Conservation (phyloP, 331 rosid genomes). For the Acacia pycnantha region DNA sequence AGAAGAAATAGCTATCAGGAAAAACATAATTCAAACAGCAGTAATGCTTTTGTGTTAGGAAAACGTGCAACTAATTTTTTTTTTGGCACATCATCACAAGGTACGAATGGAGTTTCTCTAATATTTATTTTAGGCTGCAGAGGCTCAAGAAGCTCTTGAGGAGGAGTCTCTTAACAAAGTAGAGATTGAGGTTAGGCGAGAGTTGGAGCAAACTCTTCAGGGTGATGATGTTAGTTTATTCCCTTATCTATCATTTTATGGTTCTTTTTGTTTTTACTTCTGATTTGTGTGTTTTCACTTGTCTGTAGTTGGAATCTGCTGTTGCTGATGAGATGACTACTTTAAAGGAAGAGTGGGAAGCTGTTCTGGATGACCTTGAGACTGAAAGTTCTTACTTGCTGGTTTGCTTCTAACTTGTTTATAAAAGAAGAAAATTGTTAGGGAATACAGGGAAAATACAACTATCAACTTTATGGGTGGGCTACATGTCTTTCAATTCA, state of each 20-base stretch:
- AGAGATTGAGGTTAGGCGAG: conserved; percentile 88
- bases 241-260: conserved; percentile 10
- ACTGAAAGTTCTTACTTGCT: conserved; percentile 78
- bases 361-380: conserved; percentile 83
- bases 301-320: conserved; percentile 75
- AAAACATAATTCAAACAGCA: conserved; percentile 11
- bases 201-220: conserved; percentile 63
- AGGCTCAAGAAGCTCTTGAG: conserved; percentile 98
- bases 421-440: neutral
- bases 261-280: conserved; percentile 11
- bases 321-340: conserved; percentile 81
- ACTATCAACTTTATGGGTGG: neutral
- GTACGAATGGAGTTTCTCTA: conserved; percentile 33
- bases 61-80: neutral
- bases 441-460: neutral
- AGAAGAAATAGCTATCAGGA: neutral
- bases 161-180: conserved; percentile 90
- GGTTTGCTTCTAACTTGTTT: conserved; percentile 58
- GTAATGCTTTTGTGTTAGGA: conserved; percentile 12
- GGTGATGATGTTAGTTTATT: conserved; percentile 77
- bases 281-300: conserved; percentile 39
- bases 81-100: conserved; percentile 10
- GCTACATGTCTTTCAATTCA: neutral
- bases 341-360: conserved; percentile 78
- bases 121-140: conserved; percentile 85